These are phyloP conservation scores for Beauveria brongniartii DNA, from an alignment of 2,329 filamentous ascomycete genomes.

Conservation along the genomic window DNA sequence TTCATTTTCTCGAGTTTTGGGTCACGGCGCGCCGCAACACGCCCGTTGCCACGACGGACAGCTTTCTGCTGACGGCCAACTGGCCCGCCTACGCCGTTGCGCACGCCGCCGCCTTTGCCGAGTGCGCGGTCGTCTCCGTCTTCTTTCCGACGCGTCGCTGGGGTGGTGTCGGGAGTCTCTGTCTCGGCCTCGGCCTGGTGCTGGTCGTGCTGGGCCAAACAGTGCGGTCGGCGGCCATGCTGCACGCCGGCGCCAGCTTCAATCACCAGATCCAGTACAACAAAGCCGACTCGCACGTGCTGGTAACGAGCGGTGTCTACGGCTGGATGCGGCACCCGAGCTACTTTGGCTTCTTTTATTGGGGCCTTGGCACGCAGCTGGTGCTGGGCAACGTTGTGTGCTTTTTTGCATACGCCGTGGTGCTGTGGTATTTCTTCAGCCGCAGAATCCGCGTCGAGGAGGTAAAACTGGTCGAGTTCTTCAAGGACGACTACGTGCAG, in stretches of 20 bases:
- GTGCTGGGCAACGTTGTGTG: conserved; percentile 80
- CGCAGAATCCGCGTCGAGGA: conserved; percentile 72
- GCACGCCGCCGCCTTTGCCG: conserved; percentile 64
- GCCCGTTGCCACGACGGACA: conserved; percentile 57
- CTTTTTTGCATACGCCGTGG: conserved; percentile 61
- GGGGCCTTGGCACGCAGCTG: conserved; percentile 90
- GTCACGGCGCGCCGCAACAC: conserved; percentile 82
- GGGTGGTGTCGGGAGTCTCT: conserved; percentile 28
- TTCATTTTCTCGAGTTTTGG: conserved; percentile 97
- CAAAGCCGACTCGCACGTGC: conserved; percentile 58
- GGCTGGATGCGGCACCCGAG: conserved; percentile 70
- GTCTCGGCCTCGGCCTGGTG: conserved; percentile 50
- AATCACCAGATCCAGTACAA: conserved; percentile 76
- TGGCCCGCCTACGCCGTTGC: conserved; percentile 78
- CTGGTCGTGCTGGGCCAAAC: conserved; percentile 64
- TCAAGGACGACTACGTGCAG: conserved; percentile 69
- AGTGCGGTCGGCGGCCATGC: conserved; percentile 77
- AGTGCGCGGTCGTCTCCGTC: conserved; percentile 56
- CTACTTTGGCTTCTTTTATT: conserved; percentile 99
- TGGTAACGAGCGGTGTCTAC: conserved; percentile 84
- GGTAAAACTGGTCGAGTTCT: conserved; percentile 67
- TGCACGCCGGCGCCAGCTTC: conserved; percentile 81
- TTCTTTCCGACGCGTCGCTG: conserved; percentile 44
- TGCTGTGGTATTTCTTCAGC: conserved; percentile 82
- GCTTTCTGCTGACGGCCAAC: conserved; percentile 80